Conservation (phyloP, 83 land plant genomes). For the Thuja plicata region DNA sequence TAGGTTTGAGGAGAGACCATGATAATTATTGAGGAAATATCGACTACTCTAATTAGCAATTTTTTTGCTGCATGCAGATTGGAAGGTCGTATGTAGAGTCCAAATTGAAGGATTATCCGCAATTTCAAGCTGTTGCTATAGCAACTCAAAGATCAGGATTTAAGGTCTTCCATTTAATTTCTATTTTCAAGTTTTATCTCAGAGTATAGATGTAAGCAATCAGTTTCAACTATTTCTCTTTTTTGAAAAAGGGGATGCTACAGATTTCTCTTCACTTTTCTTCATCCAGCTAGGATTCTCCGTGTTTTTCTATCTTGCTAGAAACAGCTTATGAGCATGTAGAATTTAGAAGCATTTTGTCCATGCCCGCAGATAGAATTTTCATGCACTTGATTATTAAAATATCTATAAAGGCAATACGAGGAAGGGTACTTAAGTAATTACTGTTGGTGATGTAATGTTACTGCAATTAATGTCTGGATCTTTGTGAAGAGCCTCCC, state of each 20-base stretch:
- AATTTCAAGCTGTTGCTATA: constrained; percentile 80
- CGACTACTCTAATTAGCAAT: neutral
- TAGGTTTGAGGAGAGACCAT: neutral
- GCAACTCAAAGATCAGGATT: constrained; percentile 89
- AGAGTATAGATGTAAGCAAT: neutral
- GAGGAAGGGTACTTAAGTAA: neutral
- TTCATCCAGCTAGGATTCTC: neutral
- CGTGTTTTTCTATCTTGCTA: no score
- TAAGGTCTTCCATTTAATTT: constrained; percentile 48
- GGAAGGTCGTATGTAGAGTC: constrained; percentile 82
- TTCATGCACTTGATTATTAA: neutral
- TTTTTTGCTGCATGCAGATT: constrained; percentile 50
- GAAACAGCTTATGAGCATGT: neutral
- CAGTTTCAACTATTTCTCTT: neutral
- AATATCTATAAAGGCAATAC: neutral
- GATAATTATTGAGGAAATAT: neutral
- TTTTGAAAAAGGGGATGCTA: neutral
- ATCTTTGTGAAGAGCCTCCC: neutral
- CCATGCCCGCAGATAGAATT: neutral
- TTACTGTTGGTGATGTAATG: neutral
- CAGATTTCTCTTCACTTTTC: neutral
- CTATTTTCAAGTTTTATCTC: neutral
- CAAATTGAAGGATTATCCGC: constrained; percentile 88
- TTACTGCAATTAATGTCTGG: neutral
- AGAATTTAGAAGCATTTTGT: neutral